Conservation (phyloP, 75 land plant species). For the Pseudotsuga menziesii region DNA sequence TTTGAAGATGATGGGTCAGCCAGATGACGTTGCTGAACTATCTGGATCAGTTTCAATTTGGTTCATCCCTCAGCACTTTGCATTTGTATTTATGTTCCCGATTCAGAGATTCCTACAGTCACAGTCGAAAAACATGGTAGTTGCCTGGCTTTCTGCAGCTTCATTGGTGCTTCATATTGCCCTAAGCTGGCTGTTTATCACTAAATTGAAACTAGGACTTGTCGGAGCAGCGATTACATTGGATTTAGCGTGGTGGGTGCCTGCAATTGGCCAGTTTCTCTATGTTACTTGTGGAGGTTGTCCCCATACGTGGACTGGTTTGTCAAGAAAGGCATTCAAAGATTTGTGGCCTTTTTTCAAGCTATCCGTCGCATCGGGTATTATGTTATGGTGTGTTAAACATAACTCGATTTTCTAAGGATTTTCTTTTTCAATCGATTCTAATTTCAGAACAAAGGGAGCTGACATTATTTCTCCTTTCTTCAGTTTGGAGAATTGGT, state of each 20-base stretch:
- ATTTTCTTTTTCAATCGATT: not conserved
- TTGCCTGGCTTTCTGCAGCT: constrained; percentile 16
- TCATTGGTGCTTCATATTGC: constrained; percentile 6
- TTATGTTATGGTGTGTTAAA: constrained; percentile 26
- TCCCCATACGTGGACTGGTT: constrained; percentile 14
- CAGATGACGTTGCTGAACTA: not conserved
- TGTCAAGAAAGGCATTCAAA: constrained; percentile 29
- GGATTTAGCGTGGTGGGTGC: constrained; percentile 26
- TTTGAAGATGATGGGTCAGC: constrained; percentile 12
- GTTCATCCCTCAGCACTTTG: constrained; percentile 14
- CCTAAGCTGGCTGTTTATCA: constrained; percentile 24
- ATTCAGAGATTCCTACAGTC: constrained; percentile 6
- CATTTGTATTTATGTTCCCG: not conserved
- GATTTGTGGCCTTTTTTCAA: constrained; percentile 21
- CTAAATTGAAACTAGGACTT: constrained; percentile 16
- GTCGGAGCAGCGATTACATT: constrained; percentile 31
- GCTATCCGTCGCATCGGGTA: constrained; percentile 36
- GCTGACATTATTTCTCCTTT: not conserved
- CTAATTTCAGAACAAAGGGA: not conserved
- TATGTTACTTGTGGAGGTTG: constrained; percentile 11
- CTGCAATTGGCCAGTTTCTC: constrained; percentile 6
- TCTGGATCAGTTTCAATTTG: not conserved
- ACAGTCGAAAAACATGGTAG: constrained; percentile 21
- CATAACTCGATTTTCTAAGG: not conserved
- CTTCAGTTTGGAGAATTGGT: constrained; percentile 8